These are phyloP conservation scores for Geotrichum aggregatum DNA, from an alignment of 1,139 yeast genomes.

Conservation along the genomic window DNA sequence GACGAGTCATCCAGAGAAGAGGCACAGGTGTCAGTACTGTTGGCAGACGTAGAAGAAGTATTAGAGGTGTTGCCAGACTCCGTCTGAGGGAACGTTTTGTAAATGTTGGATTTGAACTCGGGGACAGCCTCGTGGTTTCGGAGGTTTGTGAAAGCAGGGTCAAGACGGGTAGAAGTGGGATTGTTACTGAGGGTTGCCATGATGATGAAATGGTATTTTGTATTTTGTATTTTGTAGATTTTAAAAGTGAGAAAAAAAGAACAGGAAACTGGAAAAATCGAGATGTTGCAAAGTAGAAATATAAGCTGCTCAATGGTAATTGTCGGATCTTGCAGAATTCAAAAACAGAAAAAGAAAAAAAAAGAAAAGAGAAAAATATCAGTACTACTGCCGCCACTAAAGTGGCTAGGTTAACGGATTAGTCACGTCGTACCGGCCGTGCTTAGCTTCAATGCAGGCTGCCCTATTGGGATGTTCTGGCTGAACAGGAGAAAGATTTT, in stretches of 20 bases:
- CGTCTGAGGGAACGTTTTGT: neutral
- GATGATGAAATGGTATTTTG: no score
- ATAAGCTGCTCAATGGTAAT: no score
- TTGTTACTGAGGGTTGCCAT: neutral
- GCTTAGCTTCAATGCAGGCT: neutral
- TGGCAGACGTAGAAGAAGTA: slow-evolving; percentile 1
- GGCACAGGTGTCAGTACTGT: slow-evolving; percentile 1
- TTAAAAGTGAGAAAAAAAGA: no score
- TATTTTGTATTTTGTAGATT: no score
- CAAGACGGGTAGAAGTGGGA: neutral
- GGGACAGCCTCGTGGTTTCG: neutral
- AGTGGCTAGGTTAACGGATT: neutral
- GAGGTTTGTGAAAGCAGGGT: neutral
- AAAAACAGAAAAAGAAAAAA: no score
- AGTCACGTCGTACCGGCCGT: slow-evolving; percentile 1
- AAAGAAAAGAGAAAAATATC: neutral
- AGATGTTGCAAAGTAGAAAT: no score
- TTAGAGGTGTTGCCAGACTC: slow-evolving; percentile 6
- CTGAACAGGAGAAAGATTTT: neutral
- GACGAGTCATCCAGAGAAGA: neutral
- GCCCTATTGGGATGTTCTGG: neutral
- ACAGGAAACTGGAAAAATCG: no score
- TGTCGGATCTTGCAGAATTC: no score
- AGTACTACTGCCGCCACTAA: neutral
- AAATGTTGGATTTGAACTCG: neutral